Evolutionary conservation across 2,329 filamentous ascomycete species (phyloP).

Genomic region (Clathrospora elynae): DNA sequence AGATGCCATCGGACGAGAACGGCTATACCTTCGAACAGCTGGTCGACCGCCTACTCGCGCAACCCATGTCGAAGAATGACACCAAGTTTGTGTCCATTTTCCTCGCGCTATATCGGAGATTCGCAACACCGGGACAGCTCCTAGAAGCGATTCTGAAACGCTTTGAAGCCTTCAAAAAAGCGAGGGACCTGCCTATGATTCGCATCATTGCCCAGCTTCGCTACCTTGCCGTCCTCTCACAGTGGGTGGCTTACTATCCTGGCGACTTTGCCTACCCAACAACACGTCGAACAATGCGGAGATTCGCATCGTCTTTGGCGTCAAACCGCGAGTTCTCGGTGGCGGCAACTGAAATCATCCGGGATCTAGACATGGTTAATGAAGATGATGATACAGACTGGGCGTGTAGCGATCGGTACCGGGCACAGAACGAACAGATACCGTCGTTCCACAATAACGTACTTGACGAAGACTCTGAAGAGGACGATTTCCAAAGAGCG

Average conservation of each 20-base stretch:
- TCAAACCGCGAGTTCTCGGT: slow-evolving; percentile 80
- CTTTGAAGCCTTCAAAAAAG: slow-evolving; percentile 71
- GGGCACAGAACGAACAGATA: slow-evolving; percentile 50
- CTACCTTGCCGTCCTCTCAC: slow-evolving; percentile 80
- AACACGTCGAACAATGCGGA: slow-evolving; percentile 72
- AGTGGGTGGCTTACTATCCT: slow-evolving; percentile 88
- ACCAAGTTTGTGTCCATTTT: slow-evolving; percentile 88
- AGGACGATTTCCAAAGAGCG: slow-evolving; percentile 41
- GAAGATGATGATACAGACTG: slow-evolving; percentile 93
- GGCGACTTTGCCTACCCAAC: slow-evolving; percentile 85
- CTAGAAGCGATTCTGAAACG: slow-evolving; percentile 78
- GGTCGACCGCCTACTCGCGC: slow-evolving; percentile 82
- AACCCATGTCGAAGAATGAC: slow-evolving; percentile 84
- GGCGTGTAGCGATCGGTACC: slow-evolving; percentile 78
- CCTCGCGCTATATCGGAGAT: slow-evolving; percentile 90
- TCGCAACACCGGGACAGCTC: slow-evolving; percentile 79
- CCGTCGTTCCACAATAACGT: slow-evolving; percentile 52
- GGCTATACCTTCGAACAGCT: slow-evolving; percentile 60
- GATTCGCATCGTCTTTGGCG: slow-evolving; percentile 76
- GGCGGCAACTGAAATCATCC: slow-evolving; percentile 82
- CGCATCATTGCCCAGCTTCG: slow-evolving; percentile 82
- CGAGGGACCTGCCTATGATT: slow-evolving; percentile 71
- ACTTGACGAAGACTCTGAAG: slow-evolving; percentile 48
- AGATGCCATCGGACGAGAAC: slow-evolving; percentile 61
- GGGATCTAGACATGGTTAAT: slow-evolving; percentile 73